Base-by-base conservation (phyloP, 768 basidiomycete species). In the Boletellus sp. region DNA sequence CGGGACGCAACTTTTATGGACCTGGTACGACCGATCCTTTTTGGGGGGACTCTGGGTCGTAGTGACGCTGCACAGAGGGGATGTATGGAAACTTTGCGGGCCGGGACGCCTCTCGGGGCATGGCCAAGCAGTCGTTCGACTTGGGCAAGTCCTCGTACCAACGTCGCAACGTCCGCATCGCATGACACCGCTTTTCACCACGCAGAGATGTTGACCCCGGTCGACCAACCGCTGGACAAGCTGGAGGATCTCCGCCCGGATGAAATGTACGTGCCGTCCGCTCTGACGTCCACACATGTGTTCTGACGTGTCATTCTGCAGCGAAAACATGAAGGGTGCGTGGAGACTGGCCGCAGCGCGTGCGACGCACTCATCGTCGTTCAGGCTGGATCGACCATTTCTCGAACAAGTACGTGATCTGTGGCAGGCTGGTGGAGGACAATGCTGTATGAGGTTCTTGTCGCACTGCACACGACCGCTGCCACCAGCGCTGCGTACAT, bases 71-170 rank as follows among this genome's bases (percentile, higher is more conserved):
- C 36, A 24, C 57, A 96, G 95, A 85, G 60, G 95, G 94, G 0
- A 91, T 94, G 80, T 97, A 97, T 63, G 94, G 92, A 26, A 95
- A 94, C 70, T 98, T 99, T 74, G 94, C 96, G 3, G 96, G 95
- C 6, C 72, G 94, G 42, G 95, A 99, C 70, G 95, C 95, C 2
- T 94, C 91, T 15, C 75, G 94, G 33, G 94, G 95, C 5, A 94
- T 98, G 90, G 95, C 95, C 7, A 96, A 94, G 70, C 94, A 97
- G 71, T 95, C 93, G 3, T 97, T 96, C 57, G 94, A 94, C 44
- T 26, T 74, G n/a, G 91, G 94, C 91, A 61, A 45, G 86, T 62
- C 7, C 6, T 36, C n/a, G 19, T 19, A 13, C 4, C 23, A 23
- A n/a, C 8, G 36, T 45, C 16, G 20, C n/a, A 20, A 36, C 5